Conservation (phyloP, 805 yeast genomes). For the Cyberlindnera saturnus region DNA sequence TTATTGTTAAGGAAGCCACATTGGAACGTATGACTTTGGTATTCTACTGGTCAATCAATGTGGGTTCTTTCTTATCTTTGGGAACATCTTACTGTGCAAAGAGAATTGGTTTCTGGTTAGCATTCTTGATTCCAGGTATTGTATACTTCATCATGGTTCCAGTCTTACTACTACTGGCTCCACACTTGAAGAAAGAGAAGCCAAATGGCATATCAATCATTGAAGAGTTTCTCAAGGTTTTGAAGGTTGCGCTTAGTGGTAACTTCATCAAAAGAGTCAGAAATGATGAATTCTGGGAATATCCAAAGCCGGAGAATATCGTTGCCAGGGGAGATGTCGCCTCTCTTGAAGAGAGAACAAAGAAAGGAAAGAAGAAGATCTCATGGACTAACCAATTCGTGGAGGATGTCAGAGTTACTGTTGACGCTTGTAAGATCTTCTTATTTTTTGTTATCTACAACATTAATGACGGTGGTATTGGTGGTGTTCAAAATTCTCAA, state of each 20-base stretch:
- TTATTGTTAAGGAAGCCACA: slow-evolving; percentile 63
- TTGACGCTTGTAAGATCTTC: slow-evolving; percentile 70
- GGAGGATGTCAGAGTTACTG: slow-evolving; percentile 61
- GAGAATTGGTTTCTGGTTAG: slow-evolving; percentile 65
- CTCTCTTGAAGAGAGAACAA: slow-evolving; percentile 9
- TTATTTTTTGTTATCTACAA: slow-evolving; percentile 66
- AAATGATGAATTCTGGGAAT: slow-evolving; percentile 40
- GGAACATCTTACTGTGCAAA: slow-evolving; percentile 71
- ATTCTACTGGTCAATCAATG: slow-evolving; percentile 70
- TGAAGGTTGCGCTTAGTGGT: slow-evolving; percentile 34
- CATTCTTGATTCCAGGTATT: slow-evolving; percentile 63
- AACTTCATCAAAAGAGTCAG: slow-evolving; percentile 37
- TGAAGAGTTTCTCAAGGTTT: slow-evolving; percentile 35
- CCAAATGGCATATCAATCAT: slow-evolving; percentile 36
- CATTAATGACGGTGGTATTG: slow-evolving; percentile 65
- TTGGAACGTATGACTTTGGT: slow-evolving; percentile 70
- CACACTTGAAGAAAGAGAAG: slow-evolving; percentile 21
- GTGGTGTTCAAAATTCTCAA: slow-evolving; percentile 35
- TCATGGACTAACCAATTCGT: slow-evolving; percentile 67
- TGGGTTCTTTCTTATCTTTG: slow-evolving; percentile 68
- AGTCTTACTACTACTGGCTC: slow-evolving; percentile 33
- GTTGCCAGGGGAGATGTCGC: slow-evolving; percentile 34
- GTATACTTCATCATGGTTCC: slow-evolving; percentile 47
- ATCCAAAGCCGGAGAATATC: slow-evolving; percentile 52
- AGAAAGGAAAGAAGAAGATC: slow-evolving; percentile 19